A percentile compares a stretch with the other conserved stretches of the same genome.
Conservation (phyloP, 2,329 filamentous ascomycete genomes). For the Aspergillus eucalypticola region DNA sequence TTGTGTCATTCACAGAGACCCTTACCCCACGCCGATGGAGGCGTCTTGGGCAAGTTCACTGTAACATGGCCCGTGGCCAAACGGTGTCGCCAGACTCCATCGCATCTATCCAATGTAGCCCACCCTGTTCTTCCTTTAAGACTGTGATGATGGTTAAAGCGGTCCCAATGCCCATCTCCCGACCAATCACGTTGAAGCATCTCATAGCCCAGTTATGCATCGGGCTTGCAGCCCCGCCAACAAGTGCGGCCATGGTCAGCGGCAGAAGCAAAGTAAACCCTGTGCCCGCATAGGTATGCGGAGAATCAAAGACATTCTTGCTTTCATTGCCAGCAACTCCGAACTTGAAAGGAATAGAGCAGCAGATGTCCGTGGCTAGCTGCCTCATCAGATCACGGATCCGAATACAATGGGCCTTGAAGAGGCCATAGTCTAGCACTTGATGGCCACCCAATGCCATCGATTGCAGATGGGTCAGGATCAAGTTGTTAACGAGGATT, state of each 20-base stretch:
- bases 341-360: slow-evolving; percentile 5
- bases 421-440: neutral
- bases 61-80: neutral
- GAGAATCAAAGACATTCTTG: neutral
- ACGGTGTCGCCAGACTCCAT: neutral
- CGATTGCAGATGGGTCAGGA: neutral
- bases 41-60: neutral
- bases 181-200: slow-evolving; percentile 1
- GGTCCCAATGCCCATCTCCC: neutral
- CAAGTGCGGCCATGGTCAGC: neutral
- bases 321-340: neutral
- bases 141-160: neutral
- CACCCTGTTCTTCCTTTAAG: neutral
- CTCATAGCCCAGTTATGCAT: slow-evolving; percentile 1
- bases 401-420: neutral
- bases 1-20: neutral
- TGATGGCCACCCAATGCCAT: neutral
- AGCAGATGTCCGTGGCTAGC: slow-evolving; percentile 2
- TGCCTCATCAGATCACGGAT: neutral
- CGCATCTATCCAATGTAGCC: neutral
- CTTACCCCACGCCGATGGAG: neutral
- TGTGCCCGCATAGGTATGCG: neutral
- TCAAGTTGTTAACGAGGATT: neutral
- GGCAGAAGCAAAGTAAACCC: slow-evolving; percentile 5
- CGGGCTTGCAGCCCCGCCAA: neutral